Evolutionary conservation across 2,329 filamentous ascomycete species (phyloP), one percentile per base, ranked within the genome.

Genomic region (Ophiocordyceps unilateralis): DNA sequence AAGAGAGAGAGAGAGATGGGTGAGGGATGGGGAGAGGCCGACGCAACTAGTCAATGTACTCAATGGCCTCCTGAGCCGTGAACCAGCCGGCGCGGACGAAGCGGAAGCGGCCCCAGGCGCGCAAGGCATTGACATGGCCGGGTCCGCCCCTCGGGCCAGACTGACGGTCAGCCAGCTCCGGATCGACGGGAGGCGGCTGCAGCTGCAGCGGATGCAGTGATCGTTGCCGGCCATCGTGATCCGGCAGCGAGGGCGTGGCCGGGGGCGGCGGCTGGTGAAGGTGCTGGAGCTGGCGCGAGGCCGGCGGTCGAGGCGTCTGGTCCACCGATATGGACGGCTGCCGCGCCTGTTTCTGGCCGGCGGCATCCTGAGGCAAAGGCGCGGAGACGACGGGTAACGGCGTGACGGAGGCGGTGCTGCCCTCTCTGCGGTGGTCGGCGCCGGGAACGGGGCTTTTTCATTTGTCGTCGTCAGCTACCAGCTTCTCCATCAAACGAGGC

Each of bases 31-130:
- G 22, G 4, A 14, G 30, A 64, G 76, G 54, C 70, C 23, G 30
- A 34, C 30, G 30, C 30, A 34, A 84, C 80, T 96, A 96, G 57
- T 88, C 81, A 48, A 98, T 84, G 55, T 96, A 96, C 38, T 81
- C 79, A 59, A 96, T 88, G 20, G 86, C 89, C 61, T 98, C 91
- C 50, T 83, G 78, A 1, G 89, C 83, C 0, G 87, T 93, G 58
- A 98, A 91, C 89, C 89, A 96, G 10, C 91, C 91, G 9, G 87
- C 87, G 43, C 87, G 79, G n/a, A 96, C 89, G 57, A 96, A 96
- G 38, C 88, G 80, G 58, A 95, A 88, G 48, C 86, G 72, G 2
- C 81, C 78, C 91, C 91, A 98, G n/a, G 86, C 82, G 53, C 77
- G 79, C 46, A 94, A 64, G 1, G 88, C 88, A 45, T 83, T 76